Conservation (phyloP, 306 rosid genomes). For the Vigna angularis region DNA sequence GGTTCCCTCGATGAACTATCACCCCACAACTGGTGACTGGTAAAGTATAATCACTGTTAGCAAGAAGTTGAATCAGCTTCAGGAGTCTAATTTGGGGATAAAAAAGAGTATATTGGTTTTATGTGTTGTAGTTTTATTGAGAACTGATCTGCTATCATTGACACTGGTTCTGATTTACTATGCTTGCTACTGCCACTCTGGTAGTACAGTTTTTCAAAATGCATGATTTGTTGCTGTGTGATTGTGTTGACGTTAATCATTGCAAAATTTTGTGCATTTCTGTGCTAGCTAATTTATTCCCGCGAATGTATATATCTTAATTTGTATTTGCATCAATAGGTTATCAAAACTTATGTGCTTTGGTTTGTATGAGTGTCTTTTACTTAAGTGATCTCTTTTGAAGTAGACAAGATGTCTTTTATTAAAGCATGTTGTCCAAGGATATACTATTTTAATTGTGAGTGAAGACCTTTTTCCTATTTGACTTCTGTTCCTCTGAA, state of each 20-base stretch:
- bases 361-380: conserved; percentile 30
- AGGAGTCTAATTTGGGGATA: conserved; percentile 17
- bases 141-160: neutral
- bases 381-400: conserved; percentile 9
- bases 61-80: neutral
- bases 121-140: neutral
- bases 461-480: neutral
- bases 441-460: conserved; percentile 12
- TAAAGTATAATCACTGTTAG: conserved; percentile 25
- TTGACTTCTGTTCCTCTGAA: conserved; percentile 5
- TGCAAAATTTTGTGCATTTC: neutral
- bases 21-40: conserved; percentile 93
- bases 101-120: conserved; percentile 25
- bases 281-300: conserved; percentile 15
- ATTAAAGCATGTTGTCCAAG: neutral
- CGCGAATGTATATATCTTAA: neutral
- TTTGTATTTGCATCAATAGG: conserved; percentile 11
- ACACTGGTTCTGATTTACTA: neutral
- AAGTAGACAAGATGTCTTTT: conserved; percentile 11
- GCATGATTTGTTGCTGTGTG: neutral
- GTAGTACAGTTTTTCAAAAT: neutral
- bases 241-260: neutral
- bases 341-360: neutral
- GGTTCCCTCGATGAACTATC: conserved; percentile 90
- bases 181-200: neutral